Conservation (phyloP, 1,284 basidiomycete genomes). For the Flammula alnicola region DNA sequence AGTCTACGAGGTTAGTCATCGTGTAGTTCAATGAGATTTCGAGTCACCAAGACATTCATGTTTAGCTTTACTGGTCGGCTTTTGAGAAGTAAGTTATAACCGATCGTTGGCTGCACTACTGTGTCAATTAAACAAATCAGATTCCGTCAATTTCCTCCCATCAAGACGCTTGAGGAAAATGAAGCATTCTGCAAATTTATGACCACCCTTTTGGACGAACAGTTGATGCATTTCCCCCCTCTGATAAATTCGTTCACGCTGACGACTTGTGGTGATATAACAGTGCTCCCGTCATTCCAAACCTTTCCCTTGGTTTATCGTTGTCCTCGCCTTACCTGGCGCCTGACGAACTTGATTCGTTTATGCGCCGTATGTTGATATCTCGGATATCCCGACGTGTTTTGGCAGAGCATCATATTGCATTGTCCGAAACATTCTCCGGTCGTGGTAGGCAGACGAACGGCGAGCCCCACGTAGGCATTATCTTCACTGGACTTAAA, state of each 20-base stretch:
- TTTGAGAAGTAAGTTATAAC: slow-evolving; percentile 68
- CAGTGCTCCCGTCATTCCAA: slow-evolving; percentile 79
- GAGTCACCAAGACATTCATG: neutral
- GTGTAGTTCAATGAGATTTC: neutral
- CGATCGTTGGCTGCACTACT: neutral
- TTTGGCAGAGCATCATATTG: slow-evolving; percentile 88
- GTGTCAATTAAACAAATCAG: slow-evolving; percentile 49
- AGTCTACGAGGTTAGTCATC: slow-evolving; percentile 77
- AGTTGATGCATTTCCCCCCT: slow-evolving; percentile 50
- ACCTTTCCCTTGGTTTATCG: slow-evolving; percentile 75
- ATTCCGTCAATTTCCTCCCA: slow-evolving; percentile 77
- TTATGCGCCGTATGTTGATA: slow-evolving; percentile 90
- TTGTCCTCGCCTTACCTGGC: slow-evolving; percentile 79
- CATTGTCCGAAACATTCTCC: slow-evolving; percentile 67
- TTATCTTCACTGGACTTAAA: slow-evolving; percentile 81
- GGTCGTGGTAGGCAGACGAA: slow-evolving; percentile 34
- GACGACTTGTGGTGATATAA: slow-evolving; percentile 6
- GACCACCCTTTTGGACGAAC: slow-evolving; percentile 69
- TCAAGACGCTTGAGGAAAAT: slow-evolving; percentile 80
- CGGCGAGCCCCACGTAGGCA: slow-evolving; percentile 76
- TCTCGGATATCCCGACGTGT: slow-evolving; percentile 90
- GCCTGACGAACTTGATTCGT: slow-evolving; percentile 82
- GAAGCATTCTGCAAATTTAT: slow-evolving; percentile 79
- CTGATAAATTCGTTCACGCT: slow-evolving; percentile 5
- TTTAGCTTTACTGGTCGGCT: slow-evolving; percentile 78